Base-by-base conservation (phyloP, 306 rosid species). In the Cicer pinnatifidum region DNA sequence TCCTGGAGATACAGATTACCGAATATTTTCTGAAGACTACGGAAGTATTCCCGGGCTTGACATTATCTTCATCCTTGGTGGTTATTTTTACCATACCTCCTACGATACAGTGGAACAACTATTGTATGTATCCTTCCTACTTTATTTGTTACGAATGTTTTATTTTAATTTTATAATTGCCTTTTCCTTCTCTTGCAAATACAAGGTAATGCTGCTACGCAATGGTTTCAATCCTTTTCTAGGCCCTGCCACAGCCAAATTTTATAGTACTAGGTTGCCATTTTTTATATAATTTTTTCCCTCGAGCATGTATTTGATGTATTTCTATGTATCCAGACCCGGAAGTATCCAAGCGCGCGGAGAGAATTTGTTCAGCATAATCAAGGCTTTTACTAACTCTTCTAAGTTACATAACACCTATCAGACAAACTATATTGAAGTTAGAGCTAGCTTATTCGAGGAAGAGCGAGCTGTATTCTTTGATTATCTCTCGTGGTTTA, bases 291-390 rank as follows among this genome's bases (percentile, higher is more conserved):
- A 61, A 48, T 61, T 7, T 57, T 85, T 61, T 13, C 71, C 65
- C 65, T 67, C 77, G 69, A 79, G 53, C 80, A 81, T 52, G 75
- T 86, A 68, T 75, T 75, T 89, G 85, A 87, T 82, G 68, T 64
- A 28, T 80, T 71, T 63, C 68, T 75, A 75, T 83, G 75, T 66
- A 65, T 78, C 71, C 82, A 95, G 99, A 90, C 97, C 97, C 47
- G 99, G 99, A 78, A 95, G 99, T 81, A 84, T 95, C 72, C 99
- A 95, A 88, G 97, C 97, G 60, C 99, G 99, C 0, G 99, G 99
- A 75, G 99, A 91, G 41, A 95, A 95, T 88, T 85, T 95, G 87
- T 81, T 89, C 83, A 85, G 96, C 86, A 51, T 95, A 61, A 81
- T 90, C 69, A 95, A 88, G 83, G 90, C 93, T 66, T 95, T 95